These are phyloP conservation scores for Escallonia herrerae DNA, from an alignment of 129 eudicot genomes.

Conservation along the genomic window DNA sequence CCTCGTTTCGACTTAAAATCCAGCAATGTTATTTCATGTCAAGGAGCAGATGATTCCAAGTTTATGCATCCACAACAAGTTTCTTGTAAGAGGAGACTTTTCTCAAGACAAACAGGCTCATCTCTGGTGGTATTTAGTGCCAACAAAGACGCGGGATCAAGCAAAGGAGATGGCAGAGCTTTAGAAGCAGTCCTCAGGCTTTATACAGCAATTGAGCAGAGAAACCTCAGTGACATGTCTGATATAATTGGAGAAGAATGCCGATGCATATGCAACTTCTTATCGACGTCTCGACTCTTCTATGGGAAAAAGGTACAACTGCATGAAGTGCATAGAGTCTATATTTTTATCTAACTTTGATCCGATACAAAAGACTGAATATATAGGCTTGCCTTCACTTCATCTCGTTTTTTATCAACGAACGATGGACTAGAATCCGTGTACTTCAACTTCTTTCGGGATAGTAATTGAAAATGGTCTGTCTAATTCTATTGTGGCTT, in stretches of 20 bases:
- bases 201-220: constrained; percentile 47
- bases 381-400: too few species aligned
- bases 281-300: too few species aligned
- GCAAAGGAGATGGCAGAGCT: constrained; percentile 35
- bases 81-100: not conserved
- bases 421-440: too few species aligned
- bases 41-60: constrained; percentile 1
- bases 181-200: constrained; percentile 58
- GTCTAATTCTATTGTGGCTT: not conserved
- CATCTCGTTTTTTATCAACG: too few species aligned
- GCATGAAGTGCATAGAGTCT: not conserved
- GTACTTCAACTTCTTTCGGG: too few species aligned
- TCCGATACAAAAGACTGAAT: too few species aligned
- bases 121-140: constrained; percentile 15
- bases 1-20: constrained; percentile 2
- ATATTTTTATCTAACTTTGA: not conserved
- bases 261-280: too few species aligned
- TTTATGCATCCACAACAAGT: not conserved
- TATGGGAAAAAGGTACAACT: constrained; percentile 47
- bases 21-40: not conserved
- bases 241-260: constrained; percentile 73
- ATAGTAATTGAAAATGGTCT: too few species aligned
- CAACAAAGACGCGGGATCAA: constrained; percentile 15
- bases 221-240: constrained; percentile 37
- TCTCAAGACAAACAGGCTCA: constrained; percentile 2